Base-by-base conservation (phyloP, 179 eudicot genomes). In the Nepenthes alata region DNA sequence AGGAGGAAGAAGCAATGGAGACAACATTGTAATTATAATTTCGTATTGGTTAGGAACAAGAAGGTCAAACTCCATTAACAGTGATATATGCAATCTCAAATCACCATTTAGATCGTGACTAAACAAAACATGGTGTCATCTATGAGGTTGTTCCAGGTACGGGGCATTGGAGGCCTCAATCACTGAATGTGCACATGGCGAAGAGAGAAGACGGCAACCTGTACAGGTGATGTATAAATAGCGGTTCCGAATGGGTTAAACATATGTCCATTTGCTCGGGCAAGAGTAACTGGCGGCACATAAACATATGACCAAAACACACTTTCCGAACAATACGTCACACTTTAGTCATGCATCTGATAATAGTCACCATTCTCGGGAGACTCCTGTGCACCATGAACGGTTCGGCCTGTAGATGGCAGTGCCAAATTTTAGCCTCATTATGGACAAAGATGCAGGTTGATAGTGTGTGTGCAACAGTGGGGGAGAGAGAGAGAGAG, bases 361-460 rank as follows among this genome's bases (percentile, higher is more conserved):
- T 65, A 61, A 45, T 47, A 65, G 47, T 65, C 61, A 0, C 68
- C 61, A 36, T 56, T 65, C 15, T 55, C 68, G 9, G 61, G 51
- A 47, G 61, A 55, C 13, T 57, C 68, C 2, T 64, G 49, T 35
- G 57, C 14, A 34, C 52, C 60, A 55, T 55, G 68, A n/a, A 11
- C 67, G 9, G 67, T 16, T 64, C 25, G 44, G 6, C 68, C 68
- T 65, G 47, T 53, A 65, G 5, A 55, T 36, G 8, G 44, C 11
- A 53, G 14, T 13, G 38, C 5, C 11, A 39, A 44, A 55, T 2
- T 2, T 45, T 35, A 44, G 6, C 14, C 36, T 5, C 16, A 12
- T 49, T 48, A 5, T 2, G 11, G 5, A n/a, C 9, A 2, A 0
- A 35, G 1, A 59, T 13, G 52, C 13, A 39, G 8, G 15, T 36